Evolutionary conservation across 371 early-diverging fungal genomes (phyloP).

Genomic region (Mucor saturninus): DNA sequence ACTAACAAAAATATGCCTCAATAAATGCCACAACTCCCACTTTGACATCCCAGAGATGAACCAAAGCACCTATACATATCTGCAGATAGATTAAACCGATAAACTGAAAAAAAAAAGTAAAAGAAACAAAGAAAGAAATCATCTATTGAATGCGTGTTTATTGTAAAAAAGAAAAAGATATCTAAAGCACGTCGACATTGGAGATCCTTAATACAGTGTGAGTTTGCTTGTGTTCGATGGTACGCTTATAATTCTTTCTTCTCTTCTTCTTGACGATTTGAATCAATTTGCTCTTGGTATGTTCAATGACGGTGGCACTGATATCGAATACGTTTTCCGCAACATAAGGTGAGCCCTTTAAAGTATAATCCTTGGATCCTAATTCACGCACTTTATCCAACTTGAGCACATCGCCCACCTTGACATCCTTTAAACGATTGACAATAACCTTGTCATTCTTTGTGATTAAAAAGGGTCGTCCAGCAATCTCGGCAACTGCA

Average conservation of each 20-base stretch:
- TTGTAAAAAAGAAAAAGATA: not conserved
- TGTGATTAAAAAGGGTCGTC: constrained; percentile 86
- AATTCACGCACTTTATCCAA: constrained; percentile 90
- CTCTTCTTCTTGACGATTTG: constrained; percentile 86
- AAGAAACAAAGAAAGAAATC: not conserved
- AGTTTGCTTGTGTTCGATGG: constrained; percentile 71
- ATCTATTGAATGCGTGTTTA: not conserved
- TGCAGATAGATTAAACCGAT: no score
- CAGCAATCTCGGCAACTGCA: constrained; percentile 90
- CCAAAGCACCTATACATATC: no score
- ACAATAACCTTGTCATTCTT: constrained; percentile 88
- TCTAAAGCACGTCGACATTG: constrained; percentile 64
- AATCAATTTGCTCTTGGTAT: constrained; percentile 79
- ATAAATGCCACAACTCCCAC: no score
- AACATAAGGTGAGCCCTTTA: constrained; percentile 89
- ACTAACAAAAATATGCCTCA: no score
- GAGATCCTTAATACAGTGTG: constrained; percentile 82
- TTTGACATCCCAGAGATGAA: no score
- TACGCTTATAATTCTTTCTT: constrained; percentile 86
- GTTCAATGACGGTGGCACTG: constrained; percentile 90
- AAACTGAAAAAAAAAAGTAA: not conserved
- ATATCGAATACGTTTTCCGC: constrained; percentile 72
- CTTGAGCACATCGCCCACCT: constrained; percentile 86
- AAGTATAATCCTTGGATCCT: constrained; percentile 82
- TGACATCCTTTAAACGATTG: constrained; percentile 77